Conservation (phyloP, 768 basidiomycete species). For the Leucogyrophana mollusca region DNA sequence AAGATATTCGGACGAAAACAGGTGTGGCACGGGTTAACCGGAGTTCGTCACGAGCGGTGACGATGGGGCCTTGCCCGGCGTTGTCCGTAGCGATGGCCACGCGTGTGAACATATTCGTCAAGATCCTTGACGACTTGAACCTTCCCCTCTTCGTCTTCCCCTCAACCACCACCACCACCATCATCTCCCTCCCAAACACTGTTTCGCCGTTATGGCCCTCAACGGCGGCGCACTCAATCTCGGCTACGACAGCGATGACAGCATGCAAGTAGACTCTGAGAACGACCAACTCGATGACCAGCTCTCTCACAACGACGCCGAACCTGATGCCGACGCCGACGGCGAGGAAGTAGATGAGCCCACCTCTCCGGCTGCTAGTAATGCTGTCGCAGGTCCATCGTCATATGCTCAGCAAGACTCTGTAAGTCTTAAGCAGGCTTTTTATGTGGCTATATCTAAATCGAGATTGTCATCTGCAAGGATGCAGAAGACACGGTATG, state of each 20-base stretch:
- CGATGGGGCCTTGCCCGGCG: slow-evolving; percentile 42
- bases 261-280: slow-evolving; percentile 74
- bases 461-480: slow-evolving; percentile 10
- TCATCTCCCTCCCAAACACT: slow-evolving; percentile 17
- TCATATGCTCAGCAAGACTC: slow-evolving; percentile 56
- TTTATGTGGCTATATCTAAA: slow-evolving; percentile 4
- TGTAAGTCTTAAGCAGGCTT: slow-evolving; percentile 40
- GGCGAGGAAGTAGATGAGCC: slow-evolving; percentile 38
- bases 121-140: slow-evolving; percentile 39
- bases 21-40: slow-evolving; percentile 31
- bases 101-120: slow-evolving; percentile 41
- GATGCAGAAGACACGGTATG: slow-evolving; percentile 31
- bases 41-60: slow-evolving; percentile 42
- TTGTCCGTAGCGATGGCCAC: slow-evolving; percentile 42
- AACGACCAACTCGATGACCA: slow-evolving; percentile 27
- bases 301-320: slow-evolving; percentile 43
- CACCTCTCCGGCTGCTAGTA: slow-evolving; percentile 35
- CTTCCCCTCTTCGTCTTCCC: slow-evolving; percentile 30
- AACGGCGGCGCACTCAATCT: slow-evolving; percentile 47
- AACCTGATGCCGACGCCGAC: slow-evolving; percentile 41
- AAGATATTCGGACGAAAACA: slow-evolving; percentile 13
- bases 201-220: slow-evolving; percentile 30
- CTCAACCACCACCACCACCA: slow-evolving; percentile 31
- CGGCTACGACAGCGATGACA: slow-evolving; percentile 52
- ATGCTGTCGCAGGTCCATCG: slow-evolving; percentile 37